Evolutionary conservation across 2,329 filamentous ascomycete genomes (phyloP), one percentile per base, ranked within the genome.

Genomic region (Microsporum canis): DNA sequence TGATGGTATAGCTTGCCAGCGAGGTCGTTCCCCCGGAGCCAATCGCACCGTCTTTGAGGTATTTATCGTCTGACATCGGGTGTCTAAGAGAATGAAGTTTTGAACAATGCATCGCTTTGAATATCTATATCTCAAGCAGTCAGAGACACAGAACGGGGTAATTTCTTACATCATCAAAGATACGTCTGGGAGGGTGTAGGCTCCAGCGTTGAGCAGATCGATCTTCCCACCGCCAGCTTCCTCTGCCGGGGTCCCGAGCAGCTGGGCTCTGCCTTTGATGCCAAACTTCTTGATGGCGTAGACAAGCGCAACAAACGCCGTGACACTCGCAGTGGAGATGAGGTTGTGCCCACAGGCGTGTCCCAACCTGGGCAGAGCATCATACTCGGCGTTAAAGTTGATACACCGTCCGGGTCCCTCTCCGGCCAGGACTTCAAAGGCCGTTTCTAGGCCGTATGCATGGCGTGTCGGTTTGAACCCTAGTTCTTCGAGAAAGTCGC

Each of bases 371-470:
- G 72, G 73, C 3, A 76, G 66, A 1, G 74, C 74, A 62, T 76
- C 74, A 65, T 82, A 76, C 66, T 76, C 74, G 1, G 72, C 73
- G 61, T 75, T 75, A 67, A 74, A 75, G 17, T 61, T 61, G 39
- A 61, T 36, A 23, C 41, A 36, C n/a, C 60, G 29, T 34, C 39
- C 60, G 23, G 38, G 51, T 2, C 14, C 27, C n/a, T 33, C 33
- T 39, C 60, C 60, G 33, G 31, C 58, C 17, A 39, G 51, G 33
- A 59, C 60, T 39, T 63, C 62, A 64, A 84, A 84, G 1, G 80
- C 74, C 0, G 82, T 84, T 6, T 75, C 71, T 0, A 84, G 65
- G 2, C 78, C 80, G 65, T 80, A 81, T 0, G 80, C 77, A 59
- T 80, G 76, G 0, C 76, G 75, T 3, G 72, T 78, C 5, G 82